Evolutionary conservation across 2,329 filamentous ascomycete genomes (phyloP), one percentile per base, ranked within the genome.

Genomic region (Balansia obtecta): DNA sequence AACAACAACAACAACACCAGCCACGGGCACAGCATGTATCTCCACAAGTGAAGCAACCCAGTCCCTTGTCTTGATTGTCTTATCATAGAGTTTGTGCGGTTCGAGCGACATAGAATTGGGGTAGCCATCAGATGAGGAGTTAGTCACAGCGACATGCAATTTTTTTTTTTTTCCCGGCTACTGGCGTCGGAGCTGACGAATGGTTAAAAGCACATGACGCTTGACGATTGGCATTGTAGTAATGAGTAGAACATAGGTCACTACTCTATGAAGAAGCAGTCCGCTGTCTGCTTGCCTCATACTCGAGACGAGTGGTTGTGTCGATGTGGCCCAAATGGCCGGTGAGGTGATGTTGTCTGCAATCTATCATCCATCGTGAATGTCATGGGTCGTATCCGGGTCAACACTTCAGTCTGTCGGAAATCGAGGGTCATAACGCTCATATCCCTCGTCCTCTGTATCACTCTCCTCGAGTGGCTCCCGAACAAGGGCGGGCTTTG

Each of bases 371-470:
- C 30, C 13, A 47, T 48, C 13, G 4, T 32, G 18, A 20, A 33
- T n/a, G 37, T 48, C 22, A 15, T 30, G 15, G 18, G 20, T 34
- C 18, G 16, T 42, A 12, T 4, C 33, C 38, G 38, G 16, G 18
- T 11, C 41, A 38, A 38, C 42, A n/a, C 20, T 50, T 82, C 69
- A 83, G 55, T 82, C 74, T 1, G 80, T 83, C 22, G 80, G 80
- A 48, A 69, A 68, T 37, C 73, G 68, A 1, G 80, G 80, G 56
- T 83, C 71, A 62, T 86, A 86, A 47, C 83, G 71, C 55, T 85
- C 79, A 61, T 88, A 86, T 2, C 77, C 82, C 57, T 87, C 84
- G 54, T 85, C 83, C 48, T 86, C 84, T 1, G 75, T 82, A 56
- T 84, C 80, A 55, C 78, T 82, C 61, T 83, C 79, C 2, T 61